Base-by-base conservation (phyloP, 352 stramenopile genomes). In the Pythium aphanidermatum region DNA sequence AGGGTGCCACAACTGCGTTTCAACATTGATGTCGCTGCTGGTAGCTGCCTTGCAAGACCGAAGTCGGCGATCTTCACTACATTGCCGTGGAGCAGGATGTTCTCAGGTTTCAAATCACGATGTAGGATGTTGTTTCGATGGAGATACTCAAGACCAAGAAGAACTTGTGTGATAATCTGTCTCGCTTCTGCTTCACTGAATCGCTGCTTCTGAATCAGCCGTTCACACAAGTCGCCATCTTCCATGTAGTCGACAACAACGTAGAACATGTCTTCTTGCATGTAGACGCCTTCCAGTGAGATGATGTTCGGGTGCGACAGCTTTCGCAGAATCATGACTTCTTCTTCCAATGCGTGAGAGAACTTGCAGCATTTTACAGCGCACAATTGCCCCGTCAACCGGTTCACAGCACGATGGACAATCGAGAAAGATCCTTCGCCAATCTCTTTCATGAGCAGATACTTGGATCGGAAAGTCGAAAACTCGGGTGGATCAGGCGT, bases 401-500 rank as follows among this genome's bases (percentile, higher is more conserved):
- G 70, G 52, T 86, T 86, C 26, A 86, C 77, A 2, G 70, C 76
- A 16, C 77, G 74, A 55, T 88, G 79, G 24, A 92, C 79, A 31
- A 92, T 85, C 28, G 79, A 89, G 34, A 92, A 92, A 0, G 76
- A 88, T 3, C 79, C 76, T 77, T 92, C 76, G 16, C 79, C 79
- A 25, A 92, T 89, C 46, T 89, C 79, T 31, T 78, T 82, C 63
- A 92, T 75, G 7, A 92, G 43, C 50, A 84, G 43, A 31, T 85
- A 91, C 51, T 75, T 84, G 29, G 49, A 35, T 5, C 60, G 58
- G 60, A 89, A 92, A 13, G 49, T 65, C n/a, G 54, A 50, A 46
- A 74, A 82, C 53, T 75, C 67, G 2, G 62, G 52, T 6, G 64
- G 66, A 30, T 82, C 70, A 1, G 60, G 37, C 5, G 51, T 55